Evolutionary conservation across 345 rosid species (phyloP), one percentile per base, ranked within the genome.

Genomic region (Eucalyptus curtisii): DNA sequence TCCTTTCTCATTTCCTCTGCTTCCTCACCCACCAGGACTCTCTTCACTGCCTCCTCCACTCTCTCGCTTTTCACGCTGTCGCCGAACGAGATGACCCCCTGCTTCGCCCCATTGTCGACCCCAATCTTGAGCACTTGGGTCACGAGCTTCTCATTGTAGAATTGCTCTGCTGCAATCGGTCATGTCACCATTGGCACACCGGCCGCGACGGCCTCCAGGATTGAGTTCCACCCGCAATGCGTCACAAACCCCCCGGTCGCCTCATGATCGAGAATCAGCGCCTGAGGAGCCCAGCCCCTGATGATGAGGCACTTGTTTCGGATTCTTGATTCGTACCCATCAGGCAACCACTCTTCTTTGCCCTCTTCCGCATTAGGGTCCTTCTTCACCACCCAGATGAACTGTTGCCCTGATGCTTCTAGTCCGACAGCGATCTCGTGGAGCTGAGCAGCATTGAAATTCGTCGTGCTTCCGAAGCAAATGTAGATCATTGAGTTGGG

Each of bases 141-240:
- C 52, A 95, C 90, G 79, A 94, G 71, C 82, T 93, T 95, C 88
- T 94, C 98, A 48, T 96, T 96, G 86, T 85, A 92, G 86, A 95
- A 95, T 47, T 96, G 98, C 88, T 96, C 98, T 0, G 93, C 96
- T 1, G 50, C 49, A 3, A 93, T 57, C 0, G 98, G 98, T 96
- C 98, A 95, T 0, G 95, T 92, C 31, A 94, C 94, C 96, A 95
- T 92, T 16, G 97, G 95, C 81, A 90, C 53, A 4, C 97, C 96
- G 1, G 95, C 91, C 5, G 93, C n/a, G 9, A 94, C 88, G 0
- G 91, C 96, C 91, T 95, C 98, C 10, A 95, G 68, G 5, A 90
- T 90, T 7, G 98, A 96, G 88, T 96, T 96, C 97, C 97, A 95
- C 82, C 97, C 95, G 13, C 98, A 95, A 50, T 95, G 97, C 1